Evolutionary conservation across 495 filamentous ascomycete species (phyloP).

Genomic region (Hypoxylon trugodes): DNA sequence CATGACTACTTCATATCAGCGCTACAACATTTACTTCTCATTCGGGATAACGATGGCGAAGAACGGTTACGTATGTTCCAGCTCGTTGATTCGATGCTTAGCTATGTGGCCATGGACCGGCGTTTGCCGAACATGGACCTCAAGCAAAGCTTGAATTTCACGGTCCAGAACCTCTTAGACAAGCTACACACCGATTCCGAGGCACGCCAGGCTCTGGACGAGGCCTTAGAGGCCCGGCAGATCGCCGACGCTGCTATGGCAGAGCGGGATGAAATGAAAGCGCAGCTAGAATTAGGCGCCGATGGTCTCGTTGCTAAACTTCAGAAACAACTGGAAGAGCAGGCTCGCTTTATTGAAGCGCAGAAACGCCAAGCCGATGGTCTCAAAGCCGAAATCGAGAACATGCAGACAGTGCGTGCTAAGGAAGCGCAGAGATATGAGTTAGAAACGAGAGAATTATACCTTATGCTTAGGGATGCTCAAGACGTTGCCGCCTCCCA

Average conservation of each 20-base stretch:
- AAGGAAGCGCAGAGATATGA: slow-evolving; percentile 96
- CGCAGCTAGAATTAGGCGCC: slow-evolving; percentile 91
- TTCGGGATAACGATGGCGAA: slow-evolving; percentile 91
- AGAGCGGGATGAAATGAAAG: slow-evolving; percentile 94
- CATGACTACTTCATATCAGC: slow-evolving; percentile 97
- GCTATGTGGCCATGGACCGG: slow-evolving; percentile 98
- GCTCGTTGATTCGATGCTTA: slow-evolving; percentile 96
- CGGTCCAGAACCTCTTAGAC: slow-evolving; percentile 92
- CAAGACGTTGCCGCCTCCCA: slow-evolving; percentile 93
- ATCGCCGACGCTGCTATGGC: slow-evolving; percentile 95
- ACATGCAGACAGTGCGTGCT: slow-evolving; percentile 83
- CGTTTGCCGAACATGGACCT: slow-evolving; percentile 95
- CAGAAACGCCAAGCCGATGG: slow-evolving; percentile 85
- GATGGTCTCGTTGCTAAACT: slow-evolving; percentile 93
- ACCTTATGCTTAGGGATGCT: slow-evolving; percentile 97
- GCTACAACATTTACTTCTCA: slow-evolving; percentile 92
- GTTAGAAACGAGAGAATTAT: slow-evolving; percentile 93
- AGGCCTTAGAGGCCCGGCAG: slow-evolving; percentile 85
- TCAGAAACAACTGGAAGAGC: slow-evolving; percentile 92
- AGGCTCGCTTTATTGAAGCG: slow-evolving; percentile 86
- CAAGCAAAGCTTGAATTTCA: slow-evolving; percentile 96
- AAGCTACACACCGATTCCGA: slow-evolving; percentile 96
- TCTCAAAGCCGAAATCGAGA: slow-evolving; percentile 87
- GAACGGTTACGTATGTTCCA: slow-evolving; percentile 97
- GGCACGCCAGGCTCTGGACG: slow-evolving; percentile 88